Evolutionary conservation across 2,329 filamentous ascomycete species (phyloP).

Genomic region (Xylaria sp.): DNA sequence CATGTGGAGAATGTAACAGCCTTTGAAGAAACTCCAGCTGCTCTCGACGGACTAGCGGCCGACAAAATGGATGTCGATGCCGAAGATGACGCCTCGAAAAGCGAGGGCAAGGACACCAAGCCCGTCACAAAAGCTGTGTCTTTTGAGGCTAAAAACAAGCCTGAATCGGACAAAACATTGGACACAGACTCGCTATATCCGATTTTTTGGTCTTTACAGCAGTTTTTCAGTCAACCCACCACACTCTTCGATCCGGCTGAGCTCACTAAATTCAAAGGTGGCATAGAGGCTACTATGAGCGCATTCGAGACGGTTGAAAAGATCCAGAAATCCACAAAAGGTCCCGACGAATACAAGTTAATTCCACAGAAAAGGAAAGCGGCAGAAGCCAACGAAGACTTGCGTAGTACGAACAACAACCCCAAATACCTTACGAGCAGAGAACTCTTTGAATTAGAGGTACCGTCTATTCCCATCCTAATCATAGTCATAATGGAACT

Average conservation of each 20-base stretch:
- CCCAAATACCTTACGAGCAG: conserved; percentile 98
- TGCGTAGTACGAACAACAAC: conserved; percentile 83
- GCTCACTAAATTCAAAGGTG: conserved; percentile 84
- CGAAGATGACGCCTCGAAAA: conserved; percentile 54
- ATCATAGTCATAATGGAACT: conserved; percentile 9
- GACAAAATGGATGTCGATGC: conserved; percentile 76
- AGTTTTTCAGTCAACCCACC: conserved; percentile 90
- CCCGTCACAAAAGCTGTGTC: conserved; percentile 57
- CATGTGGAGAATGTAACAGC: conserved; percentile 94
- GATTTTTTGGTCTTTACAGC: conserved; percentile 92
- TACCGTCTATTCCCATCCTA: conserved; percentile 52
- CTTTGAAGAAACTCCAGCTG: conserved; percentile 71
- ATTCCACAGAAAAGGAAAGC: conserved; percentile 76
- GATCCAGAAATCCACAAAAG: conserved; percentile 62
- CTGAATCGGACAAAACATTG: conserved; percentile 61
- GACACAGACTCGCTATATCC: conserved; percentile 84
- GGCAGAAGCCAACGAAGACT: conserved; percentile 66
- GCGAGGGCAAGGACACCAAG: conserved; percentile 50
- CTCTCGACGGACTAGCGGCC: conserved; percentile 49
- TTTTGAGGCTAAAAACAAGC: conserved; percentile 57
- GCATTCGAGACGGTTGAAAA: conserved; percentile 65
- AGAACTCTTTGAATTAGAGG: conserved; percentile 95
- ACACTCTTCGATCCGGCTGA: conserved; percentile 78
- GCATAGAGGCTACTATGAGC: conserved; percentile 73
- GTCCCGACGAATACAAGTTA: conserved; percentile 71